Base-by-base conservation (phyloP, 2,329 filamentous ascomycete genomes). In the Cladophialophora carrionii region DNA sequence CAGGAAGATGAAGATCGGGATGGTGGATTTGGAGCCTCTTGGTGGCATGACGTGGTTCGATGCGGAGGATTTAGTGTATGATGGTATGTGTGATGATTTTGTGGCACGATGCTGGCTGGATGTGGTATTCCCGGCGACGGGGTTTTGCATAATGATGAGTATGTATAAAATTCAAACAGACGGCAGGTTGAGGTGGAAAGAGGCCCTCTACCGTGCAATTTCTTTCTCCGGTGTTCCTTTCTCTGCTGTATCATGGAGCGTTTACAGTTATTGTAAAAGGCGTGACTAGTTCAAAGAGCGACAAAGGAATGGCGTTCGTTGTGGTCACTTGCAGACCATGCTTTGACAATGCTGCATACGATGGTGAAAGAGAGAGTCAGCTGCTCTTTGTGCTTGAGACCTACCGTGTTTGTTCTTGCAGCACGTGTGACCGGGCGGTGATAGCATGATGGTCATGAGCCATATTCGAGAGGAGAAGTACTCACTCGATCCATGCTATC, bases 1-100 rank as follows among this genome's bases (percentile, higher is more conserved):
- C 2, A 67, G 32, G 49, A 67, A 62, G 24, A 64, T 49, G 58
- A 67, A 67, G 12, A 67, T 9, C 24, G 65, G 61, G n/a, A 67
- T 55, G 12, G 64, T 53, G 24, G 57, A 64, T 53, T 32, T 49
- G 17, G 57, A 55, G 7, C 24, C 31, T 43, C 17, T 43, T 24
- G 31, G 55, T 17, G 41, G n/a, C 56, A 60, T 64, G 14, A n/a
- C 14, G n/a, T n/a, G 37, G 17, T 43, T n/a, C 14, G n/a, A 4
- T 17, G 17, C 2, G 37, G 37, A 20, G 37, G 14, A n/a, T 6
- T 43, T n/a, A n/a, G n/a, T 61, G 43, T 20, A 24, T 37, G 26
- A 55, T 26, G 54, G 32, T 55, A 24, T 31, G 6, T 7, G 17
- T 29, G 17, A n/a, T n/a, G 24, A 46, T 46, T 60, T 43, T 20